These are phyloP conservation scores for Fomitopsis schrenkii DNA, from an alignment of 1,284 basidiomycete genomes.

Conservation along the genomic window DNA sequence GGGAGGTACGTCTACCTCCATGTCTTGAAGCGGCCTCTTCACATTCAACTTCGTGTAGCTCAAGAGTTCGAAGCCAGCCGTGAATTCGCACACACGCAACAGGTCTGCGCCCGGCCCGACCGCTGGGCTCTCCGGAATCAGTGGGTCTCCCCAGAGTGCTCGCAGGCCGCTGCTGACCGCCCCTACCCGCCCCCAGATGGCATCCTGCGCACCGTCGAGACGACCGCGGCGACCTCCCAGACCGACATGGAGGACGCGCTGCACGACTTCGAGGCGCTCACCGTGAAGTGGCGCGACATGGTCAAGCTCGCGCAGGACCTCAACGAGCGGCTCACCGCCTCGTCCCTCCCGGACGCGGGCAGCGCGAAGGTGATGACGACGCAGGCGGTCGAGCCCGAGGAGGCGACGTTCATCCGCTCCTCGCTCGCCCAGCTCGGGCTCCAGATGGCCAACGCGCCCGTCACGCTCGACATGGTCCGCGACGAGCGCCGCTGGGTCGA, in stretches of 20 bases:
- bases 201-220: conserved; percentile 71
- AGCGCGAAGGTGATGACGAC: conserved; percentile 12
- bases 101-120: conserved; percentile 9
- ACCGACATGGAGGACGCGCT: conserved; percentile 78
- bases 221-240: conserved; percentile 60
- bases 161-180: conserved; percentile 2
- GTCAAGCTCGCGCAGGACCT: conserved; percentile 86
- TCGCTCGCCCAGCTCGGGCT: conserved; percentile 89
- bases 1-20: conserved; percentile 56
- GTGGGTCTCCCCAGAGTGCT: conserved; percentile 31
- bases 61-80: background rate
- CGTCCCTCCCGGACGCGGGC: conserved; percentile 29
- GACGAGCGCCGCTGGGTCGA: conserved; percentile 81
- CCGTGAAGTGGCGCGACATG: conserved; percentile 92
- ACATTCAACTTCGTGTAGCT: background rate
- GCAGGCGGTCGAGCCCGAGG: conserved; percentile 57
- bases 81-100: background rate
- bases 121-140: conserved; percentile 43
- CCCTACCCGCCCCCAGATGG: conserved; percentile 49
- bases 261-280: conserved; percentile 87
- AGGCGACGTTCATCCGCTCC: conserved; percentile 82
- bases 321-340: conserved; percentile 75
- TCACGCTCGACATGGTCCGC: conserved; percentile 88
- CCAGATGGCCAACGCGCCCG: conserved; percentile 69
- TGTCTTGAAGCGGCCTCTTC: background rate